Percentiles rank a stretch among this genome's conserved stretches.
Conservation (phyloP, 2,329 filamentous ascomycete species). For the Diplodia intermedia region DNA sequence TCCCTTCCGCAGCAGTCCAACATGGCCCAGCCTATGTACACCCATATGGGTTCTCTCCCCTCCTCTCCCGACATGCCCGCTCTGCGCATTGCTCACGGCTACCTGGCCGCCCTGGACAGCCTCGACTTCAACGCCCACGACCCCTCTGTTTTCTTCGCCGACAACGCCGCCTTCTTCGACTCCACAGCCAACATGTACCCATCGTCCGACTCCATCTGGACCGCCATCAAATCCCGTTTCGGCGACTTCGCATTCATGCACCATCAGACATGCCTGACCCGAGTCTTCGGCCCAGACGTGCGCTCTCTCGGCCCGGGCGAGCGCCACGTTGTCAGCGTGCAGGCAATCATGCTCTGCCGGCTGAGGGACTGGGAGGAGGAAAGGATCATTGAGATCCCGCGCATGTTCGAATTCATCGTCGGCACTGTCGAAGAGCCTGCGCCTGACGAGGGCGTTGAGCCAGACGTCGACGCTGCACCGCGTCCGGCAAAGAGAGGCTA, state of each 20-base stretch:
- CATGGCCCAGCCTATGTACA: conserved; percentile 24
- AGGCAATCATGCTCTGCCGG: conserved; percentile 27
- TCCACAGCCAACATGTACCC: neutral
- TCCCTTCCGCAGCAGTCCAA: neutral
- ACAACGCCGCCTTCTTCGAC: conserved; percentile 20
- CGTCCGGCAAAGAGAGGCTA: conserved; percentile 11
- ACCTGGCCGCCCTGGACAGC: conserved; percentile 21
- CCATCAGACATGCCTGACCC: conserved; percentile 23
- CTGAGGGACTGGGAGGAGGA: conserved; percentile 30
- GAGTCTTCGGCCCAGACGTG: conserved; percentile 11
- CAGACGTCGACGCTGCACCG: neutral
- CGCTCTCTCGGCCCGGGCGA: conserved; percentile 8
- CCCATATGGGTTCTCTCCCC: conserved; percentile 23
- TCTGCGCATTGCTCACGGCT: conserved; percentile 11
- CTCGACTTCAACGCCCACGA: conserved; percentile 7
- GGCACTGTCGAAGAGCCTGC: conserved; percentile 14
- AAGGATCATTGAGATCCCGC: conserved; percentile 24
- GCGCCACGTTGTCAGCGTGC: conserved; percentile 18
- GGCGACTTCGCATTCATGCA: conserved; percentile 25
- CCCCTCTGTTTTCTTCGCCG: conserved; percentile 3
- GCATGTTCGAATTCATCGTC: conserved; percentile 26
- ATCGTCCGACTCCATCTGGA: conserved; percentile 25
- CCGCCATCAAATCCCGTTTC: conserved; percentile 13
- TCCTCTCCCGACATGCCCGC: conserved; percentile 7
- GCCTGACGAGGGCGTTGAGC: neutral